phyloP scores from a whole-genome alignment of 495 filamentous ascomycete genomes.

The Neurospora sp. region DNA sequence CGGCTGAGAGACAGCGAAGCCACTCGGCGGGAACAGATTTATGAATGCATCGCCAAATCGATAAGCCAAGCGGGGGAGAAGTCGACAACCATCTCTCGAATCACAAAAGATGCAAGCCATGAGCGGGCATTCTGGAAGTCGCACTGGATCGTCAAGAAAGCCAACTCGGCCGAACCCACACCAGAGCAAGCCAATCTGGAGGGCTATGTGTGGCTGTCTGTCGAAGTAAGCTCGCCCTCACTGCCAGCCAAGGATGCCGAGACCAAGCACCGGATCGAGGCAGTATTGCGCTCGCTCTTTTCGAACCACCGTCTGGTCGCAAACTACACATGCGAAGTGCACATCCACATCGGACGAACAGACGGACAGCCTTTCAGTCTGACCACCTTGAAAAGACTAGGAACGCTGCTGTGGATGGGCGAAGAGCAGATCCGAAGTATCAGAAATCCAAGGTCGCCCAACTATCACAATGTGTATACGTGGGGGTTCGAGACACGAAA shows the following conservation, averaged over 20 bases:
- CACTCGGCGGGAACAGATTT: slow-evolving; percentile 2
- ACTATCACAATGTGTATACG: slow-evolving; percentile 20
- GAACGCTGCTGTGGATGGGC: slow-evolving; percentile 19
- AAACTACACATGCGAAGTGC: slow-evolving; percentile 24
- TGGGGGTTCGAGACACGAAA: slow-evolving; percentile 21
- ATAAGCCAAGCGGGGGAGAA: slow-evolving; percentile 11
- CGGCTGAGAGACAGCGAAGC: neutral
- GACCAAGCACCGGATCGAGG: slow-evolving; percentile 5
- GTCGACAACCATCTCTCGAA: slow-evolving; percentile 10
- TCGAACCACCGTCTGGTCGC: slow-evolving; percentile 11
- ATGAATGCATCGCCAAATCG: slow-evolving; percentile 9
- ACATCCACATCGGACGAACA: slow-evolving; percentile 21
- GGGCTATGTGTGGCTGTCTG: slow-evolving; percentile 18
- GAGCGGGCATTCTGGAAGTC: slow-evolving; percentile 19
- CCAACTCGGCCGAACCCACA: slow-evolving; percentile 18
- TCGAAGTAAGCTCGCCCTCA: slow-evolving; percentile 23
- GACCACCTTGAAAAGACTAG: slow-evolving; percentile 18
- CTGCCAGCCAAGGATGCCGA: slow-evolving; percentile 7
- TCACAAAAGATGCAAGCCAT: neutral
- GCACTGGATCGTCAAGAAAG: slow-evolving; percentile 25
- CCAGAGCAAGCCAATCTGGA: slow-evolving; percentile 5
- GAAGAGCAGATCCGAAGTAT: slow-evolving; percentile 23
- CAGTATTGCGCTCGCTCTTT: slow-evolving; percentile 11
- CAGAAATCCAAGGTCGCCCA: slow-evolving; percentile 21
- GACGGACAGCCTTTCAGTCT: slow-evolving; percentile 17